These are phyloP conservation scores for Prinsepia uniflora DNA, from an alignment of 306 rosid genomes.

Conservation along the genomic window DNA sequence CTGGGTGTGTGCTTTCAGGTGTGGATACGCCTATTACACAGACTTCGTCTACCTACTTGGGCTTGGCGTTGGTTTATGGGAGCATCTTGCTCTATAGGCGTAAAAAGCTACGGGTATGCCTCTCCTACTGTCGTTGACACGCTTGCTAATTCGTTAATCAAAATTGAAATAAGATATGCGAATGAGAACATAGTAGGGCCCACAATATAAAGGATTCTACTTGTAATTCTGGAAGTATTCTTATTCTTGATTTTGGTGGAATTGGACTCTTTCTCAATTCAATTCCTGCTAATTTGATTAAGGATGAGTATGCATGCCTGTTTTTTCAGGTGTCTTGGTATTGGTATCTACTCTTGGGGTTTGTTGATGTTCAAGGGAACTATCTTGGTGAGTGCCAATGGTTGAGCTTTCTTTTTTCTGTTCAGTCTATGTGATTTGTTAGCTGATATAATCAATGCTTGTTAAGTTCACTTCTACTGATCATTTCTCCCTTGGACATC, in stretches of 20 bases:
- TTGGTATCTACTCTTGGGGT: constrained; percentile 62
- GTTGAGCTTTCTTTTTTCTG: not conserved
- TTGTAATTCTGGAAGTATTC: too few species aligned
- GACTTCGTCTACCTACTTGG: constrained; percentile 38
- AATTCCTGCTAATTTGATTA: too few species aligned
- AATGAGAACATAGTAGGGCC: too few species aligned
- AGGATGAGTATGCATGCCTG: too few species aligned
- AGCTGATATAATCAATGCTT: not conserved
- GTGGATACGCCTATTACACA: constrained; percentile 58
- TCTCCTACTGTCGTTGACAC: not conserved
- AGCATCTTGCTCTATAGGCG: constrained; percentile 51
- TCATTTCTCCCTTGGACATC: not conserved
- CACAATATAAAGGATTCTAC: too few species aligned
- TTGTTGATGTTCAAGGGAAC: constrained; percentile 66
- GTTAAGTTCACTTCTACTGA: not conserved
- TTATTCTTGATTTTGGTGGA: too few species aligned
- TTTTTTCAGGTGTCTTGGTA: constrained; percentile 63
- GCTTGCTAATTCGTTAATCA: not conserved
- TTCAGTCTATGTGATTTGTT: not conserved
- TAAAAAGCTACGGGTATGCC: constrained; percentile 37
- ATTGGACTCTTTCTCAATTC: too few species aligned
- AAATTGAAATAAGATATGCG: too few species aligned
- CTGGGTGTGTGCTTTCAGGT: constrained; percentile 29
- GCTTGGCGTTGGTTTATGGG: constrained; percentile 55
- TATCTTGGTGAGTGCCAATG: constrained; percentile 48